Base-by-base conservation (phyloP, 2,329 filamentous ascomycete genomes). In the Fusarium sp. region DNA sequence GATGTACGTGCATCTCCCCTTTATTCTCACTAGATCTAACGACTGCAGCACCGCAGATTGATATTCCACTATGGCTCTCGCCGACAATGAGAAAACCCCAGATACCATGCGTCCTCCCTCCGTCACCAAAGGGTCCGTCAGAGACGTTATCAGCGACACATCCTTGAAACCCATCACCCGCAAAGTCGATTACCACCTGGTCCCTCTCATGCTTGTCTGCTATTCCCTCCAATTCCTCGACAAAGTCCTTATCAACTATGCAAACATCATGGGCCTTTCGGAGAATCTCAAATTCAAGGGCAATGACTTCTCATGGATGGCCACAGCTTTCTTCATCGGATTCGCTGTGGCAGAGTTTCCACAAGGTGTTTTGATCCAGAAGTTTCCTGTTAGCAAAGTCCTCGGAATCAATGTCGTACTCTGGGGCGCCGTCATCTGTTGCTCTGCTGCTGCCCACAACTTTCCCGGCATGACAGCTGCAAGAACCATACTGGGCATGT, bases 281-380 rank as follows among this genome's bases (percentile, higher is more conserved):
- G 52, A 46, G 4, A 57, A 36, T 2, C 51, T 58, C n/a, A 17
- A 58, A 2, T 58, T 58, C n/a, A 46, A 11, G 3, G 55, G 55
- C 5, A 58, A 58, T 29, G 55, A 58, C 7, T 58, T 58, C 5
- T 58, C 55, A 2, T 58, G 55, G 55, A 58, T 58, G 55, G 55
- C 55, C 2, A 58, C 55, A 7, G 51, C 55, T 4, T 58, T 58
- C 13, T 58, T 58, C 4, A 58, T 58, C 8, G 55, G 55, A 7
- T 58, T 58, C 1, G 55, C 55, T 0, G 51, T 58, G 3, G 51
- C 55, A 10, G 55, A 58, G 11, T 58, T 58, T 7, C 55, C 55
- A 1, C 55, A 58, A 8, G 55, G 55, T 8, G 51, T 48, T 5
- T 11, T 58, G 27, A 58, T 58, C 1, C 55, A 58, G 15, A 58